Conservation (phyloP, 768 basidiomycete species). For the Tricholoma saponaceum region DNA sequence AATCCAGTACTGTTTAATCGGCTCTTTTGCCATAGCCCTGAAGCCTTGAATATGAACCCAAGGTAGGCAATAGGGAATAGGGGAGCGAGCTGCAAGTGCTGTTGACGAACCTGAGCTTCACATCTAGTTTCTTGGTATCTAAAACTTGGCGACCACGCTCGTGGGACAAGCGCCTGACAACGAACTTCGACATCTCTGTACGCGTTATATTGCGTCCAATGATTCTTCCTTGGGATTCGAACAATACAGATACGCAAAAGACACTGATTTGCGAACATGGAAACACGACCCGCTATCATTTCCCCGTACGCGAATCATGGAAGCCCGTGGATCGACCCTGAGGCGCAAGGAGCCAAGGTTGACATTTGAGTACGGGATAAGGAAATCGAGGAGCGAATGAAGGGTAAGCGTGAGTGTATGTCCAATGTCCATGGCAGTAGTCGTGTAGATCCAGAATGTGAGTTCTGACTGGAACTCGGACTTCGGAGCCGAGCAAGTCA, state of each 20-base stretch:
- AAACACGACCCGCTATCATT: background rate
- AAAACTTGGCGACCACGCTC: background rate
- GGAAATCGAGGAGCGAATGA: background rate
- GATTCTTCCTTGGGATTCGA: background rate
- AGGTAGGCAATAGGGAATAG: no score
- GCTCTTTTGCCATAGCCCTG: no score
- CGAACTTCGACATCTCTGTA: background rate
- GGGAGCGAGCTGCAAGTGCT: no score
- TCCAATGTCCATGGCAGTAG: background rate
- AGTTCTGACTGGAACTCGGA: no score
- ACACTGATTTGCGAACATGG: background rate
- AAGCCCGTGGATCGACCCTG: background rate
- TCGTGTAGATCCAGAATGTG: background rate
- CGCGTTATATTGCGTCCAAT: background rate
- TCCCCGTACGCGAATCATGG: background rate
- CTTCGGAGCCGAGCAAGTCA: no score
- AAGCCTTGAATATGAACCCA: no score
- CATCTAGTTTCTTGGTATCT: background rate
- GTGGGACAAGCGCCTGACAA: background rate
- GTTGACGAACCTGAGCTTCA: background rate
- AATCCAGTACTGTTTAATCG: no score
- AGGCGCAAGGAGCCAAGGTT: background rate
- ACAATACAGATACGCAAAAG: background rate
- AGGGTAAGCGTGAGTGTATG: background rate
- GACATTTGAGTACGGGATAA: background rate